Evolutionary conservation across 2,329 filamentous ascomycete species (phyloP).

Genomic region (Magnaporthiopsis rhizophila): DNA sequence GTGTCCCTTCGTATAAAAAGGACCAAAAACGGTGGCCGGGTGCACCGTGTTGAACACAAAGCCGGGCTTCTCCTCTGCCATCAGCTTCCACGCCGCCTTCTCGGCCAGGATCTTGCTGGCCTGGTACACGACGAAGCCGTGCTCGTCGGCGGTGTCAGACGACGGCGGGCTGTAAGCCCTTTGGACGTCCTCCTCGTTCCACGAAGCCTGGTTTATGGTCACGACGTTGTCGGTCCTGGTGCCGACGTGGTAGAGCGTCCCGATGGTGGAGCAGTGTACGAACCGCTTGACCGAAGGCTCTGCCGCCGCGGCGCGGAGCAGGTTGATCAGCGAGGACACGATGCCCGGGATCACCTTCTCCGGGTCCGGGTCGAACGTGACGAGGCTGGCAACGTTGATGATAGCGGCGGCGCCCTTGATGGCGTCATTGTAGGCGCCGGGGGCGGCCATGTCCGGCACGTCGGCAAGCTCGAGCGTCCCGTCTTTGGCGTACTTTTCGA

Average conservation of each 20-base stretch:
- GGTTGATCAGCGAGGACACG: conserved; percentile 19
- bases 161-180: conserved; percentile 11
- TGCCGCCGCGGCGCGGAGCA: conserved; percentile 26
- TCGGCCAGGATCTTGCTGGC: conserved; percentile 14
- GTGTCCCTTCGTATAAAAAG: conserved; percentile 3
- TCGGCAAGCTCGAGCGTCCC: conserved; percentile 25
- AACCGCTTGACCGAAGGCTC: conserved; percentile 29
- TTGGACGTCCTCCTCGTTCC: conserved; percentile 15
- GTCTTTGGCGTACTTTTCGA: conserved; percentile 24
- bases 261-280: conserved; percentile 30
- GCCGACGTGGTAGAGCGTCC: conserved; percentile 15
- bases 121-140: conserved; percentile 9
- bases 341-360: conserved; percentile 28
- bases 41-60: conserved; percentile 15
- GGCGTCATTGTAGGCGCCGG: conserved; percentile 19
- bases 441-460: conserved; percentile 25
- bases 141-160: conserved; percentile 4
- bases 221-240: conserved; percentile 13
- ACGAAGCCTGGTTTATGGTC: conserved; percentile 11
- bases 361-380: conserved; percentile 27
- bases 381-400: conserved; percentile 29
- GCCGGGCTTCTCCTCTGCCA: conserved; percentile 11
- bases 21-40: conserved; percentile 7
- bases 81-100: conserved; percentile 12
- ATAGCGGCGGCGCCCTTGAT: conserved; percentile 24